Percentiles rank a stretch among this genome's conserved stretches.
phyloP scores from a whole-genome alignment of 176 grass and related monocot genomes.

The Oryza nivara region DNA sequence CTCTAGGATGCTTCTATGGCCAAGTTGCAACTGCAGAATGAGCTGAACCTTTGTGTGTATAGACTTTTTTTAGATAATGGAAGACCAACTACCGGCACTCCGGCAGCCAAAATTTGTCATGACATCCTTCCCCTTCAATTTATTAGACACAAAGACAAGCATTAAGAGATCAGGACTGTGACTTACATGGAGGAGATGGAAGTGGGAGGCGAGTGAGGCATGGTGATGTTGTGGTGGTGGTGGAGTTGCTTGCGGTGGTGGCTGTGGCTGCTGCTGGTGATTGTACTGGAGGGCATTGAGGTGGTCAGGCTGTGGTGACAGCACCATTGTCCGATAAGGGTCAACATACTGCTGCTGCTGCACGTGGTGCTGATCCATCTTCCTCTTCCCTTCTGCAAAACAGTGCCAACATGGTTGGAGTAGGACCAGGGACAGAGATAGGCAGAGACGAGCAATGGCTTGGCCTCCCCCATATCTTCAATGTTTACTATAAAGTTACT shows the following conservation, averaged over 20 bases:
- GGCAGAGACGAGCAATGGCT: too few species aligned
- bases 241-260: neutral
- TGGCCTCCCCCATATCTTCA: too few species aligned
- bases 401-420: neutral
- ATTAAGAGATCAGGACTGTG: neutral
- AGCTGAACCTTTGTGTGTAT: neutral
- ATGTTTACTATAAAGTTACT: too few species aligned
- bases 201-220: slow-evolving; percentile 57
- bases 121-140: neutral
- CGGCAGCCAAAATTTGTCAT: slow-evolving; percentile 6
- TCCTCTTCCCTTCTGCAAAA: neutral
- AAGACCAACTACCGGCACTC: neutral
- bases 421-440: neutral
- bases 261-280: slow-evolving; percentile 36
- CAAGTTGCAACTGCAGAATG: neutral
- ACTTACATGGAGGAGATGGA: slow-evolving; percentile 66
- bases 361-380: slow-evolving; percentile 48
- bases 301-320: slow-evolving; percentile 52
- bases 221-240: slow-evolving; percentile 51
- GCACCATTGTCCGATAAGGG: slow-evolving; percentile 43
- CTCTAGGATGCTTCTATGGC: neutral
- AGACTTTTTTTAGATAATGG: neutral
- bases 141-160: neutral
- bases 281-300: slow-evolving; percentile 42
- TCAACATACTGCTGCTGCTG: slow-evolving; percentile 48